These are phyloP conservation scores for Naumovozyma castellii DNA, from an alignment of 805 yeast species.

Conservation along the genomic window DNA sequence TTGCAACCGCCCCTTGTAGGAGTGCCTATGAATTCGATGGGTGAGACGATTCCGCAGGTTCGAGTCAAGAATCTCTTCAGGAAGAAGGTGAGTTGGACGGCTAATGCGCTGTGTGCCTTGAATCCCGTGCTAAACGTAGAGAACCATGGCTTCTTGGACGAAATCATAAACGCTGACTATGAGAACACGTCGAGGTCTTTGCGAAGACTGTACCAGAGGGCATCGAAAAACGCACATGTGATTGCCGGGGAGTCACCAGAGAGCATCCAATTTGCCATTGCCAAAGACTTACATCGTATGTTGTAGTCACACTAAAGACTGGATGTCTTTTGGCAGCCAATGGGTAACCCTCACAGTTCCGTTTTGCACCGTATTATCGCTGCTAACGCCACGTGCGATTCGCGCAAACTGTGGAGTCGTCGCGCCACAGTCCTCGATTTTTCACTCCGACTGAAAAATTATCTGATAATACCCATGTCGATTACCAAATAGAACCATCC, in stretches of 20 bases:
- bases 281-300: background rate
- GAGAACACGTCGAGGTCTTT: background rate
- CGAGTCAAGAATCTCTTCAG: constrained; percentile 1
- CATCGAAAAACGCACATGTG: background rate
- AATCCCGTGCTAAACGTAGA: constrained; percentile 2
- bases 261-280: background rate
- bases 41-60: constrained; percentile 1
- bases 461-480: no score
- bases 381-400: background rate
- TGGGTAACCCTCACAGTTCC: no score
- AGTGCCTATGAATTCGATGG: constrained; percentile 4
- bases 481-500: no score
- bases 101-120: background rate
- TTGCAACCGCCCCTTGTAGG: constrained; percentile 3
- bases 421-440: background rate
- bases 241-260: background rate
- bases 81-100: constrained; percentile 1
- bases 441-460: no score
- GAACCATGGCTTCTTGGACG: background rate
- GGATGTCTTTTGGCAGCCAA: no score
- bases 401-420: background rate
- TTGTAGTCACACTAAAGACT: no score
- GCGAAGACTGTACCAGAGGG: background rate
- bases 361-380: no score
- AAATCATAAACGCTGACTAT: background rate